Base-by-base conservation (phyloP, 2,329 filamentous ascomycete genomes). In the Monilinia laxa region DNA sequence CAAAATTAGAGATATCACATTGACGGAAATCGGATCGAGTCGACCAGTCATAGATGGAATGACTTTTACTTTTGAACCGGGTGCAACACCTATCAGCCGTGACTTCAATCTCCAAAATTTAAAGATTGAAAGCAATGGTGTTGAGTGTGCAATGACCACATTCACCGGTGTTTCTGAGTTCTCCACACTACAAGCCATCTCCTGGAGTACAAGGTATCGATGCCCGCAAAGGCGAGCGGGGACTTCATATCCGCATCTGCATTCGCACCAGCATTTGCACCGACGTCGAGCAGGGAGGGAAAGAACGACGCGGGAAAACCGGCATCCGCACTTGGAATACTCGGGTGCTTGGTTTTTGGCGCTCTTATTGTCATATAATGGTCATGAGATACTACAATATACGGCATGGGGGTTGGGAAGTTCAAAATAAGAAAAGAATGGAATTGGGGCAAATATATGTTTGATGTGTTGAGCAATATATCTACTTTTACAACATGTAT, bases 1-100 rank as follows among this genome's bases (percentile, higher is more conserved):
- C 47, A 74, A 71, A 47, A 68, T 69, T 14, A 71, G 68, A 51
- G 72, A 73, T 9, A 65, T 74, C 25, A 73, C 70, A 4, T 70
- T 73, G 57, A 72, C 71, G 10, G 70, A 76, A 68, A 67, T 76
- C 28, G 74, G 74, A 18, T 70, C 70, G 10, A 73, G 65, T 11
- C 28, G 74, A 9, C 79, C 84, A 2, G 79, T 87, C 35, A 77
- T 88, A 60, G 76, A 79, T 45, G 81, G 81, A 45, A 76, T 76
- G 3, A 85, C 81, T 0, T 86, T 84, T 70, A 83, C 81, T 2
- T 76, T 87, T 60, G 84, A 83, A 0, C 77, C 81, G 0, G 79
- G 78, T 11, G 77, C 78, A 2, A 73, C 73, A n/a, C 73, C 73
- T 16, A 81, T 76, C 1, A 85, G 81, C 0, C 81, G 80, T 0